Evolutionary conservation across 805 yeast genomes (phyloP).

Genomic region (Kuraishia capsulata): DNA sequence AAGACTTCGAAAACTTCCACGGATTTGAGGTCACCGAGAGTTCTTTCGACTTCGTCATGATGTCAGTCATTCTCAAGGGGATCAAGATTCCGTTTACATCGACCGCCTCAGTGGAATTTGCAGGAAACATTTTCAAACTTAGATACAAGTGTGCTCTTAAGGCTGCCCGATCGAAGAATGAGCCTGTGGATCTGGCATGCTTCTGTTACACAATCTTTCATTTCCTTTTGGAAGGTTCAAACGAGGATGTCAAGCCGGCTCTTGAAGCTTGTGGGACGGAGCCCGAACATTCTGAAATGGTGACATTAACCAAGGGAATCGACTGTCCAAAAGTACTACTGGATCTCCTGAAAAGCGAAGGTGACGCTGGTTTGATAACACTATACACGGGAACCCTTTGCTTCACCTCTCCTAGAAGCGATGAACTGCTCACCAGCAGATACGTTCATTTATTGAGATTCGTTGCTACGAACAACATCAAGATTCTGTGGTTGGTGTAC

Average conservation of each 20-base stretch:
- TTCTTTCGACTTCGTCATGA: conserved; percentile 43
- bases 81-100: conserved; percentile 48
- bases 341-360: conserved; percentile 12
- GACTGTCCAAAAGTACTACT: conserved; percentile 27
- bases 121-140: conserved; percentile 32
- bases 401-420: conserved; percentile 3
- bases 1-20: conserved; percentile 31
- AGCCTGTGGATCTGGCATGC: conserved; percentile 12
- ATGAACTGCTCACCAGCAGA: conserved; percentile 5
- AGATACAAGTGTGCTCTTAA: conserved; percentile 26
- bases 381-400: conserved; percentile 4
- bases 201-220: conserved; percentile 20
- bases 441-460: conserved; percentile 6
- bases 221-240: conserved; percentile 25
- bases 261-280: conserved; percentile 24
- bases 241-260: conserved; percentile 22
- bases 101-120: conserved; percentile 34
- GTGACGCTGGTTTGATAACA: conserved; percentile 5
- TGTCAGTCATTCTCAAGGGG: conserved; percentile 45
- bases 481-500: conserved; percentile 11
- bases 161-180: conserved; percentile 4
- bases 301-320: conserved; percentile 20
- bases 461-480: conserved; percentile 3
- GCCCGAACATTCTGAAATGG: conserved; percentile 16
- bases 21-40: conserved; percentile 28